These are phyloP conservation scores for Dissophora ornata DNA, from an alignment of 192 early-diverging fungal species.

Conservation along the genomic window DNA sequence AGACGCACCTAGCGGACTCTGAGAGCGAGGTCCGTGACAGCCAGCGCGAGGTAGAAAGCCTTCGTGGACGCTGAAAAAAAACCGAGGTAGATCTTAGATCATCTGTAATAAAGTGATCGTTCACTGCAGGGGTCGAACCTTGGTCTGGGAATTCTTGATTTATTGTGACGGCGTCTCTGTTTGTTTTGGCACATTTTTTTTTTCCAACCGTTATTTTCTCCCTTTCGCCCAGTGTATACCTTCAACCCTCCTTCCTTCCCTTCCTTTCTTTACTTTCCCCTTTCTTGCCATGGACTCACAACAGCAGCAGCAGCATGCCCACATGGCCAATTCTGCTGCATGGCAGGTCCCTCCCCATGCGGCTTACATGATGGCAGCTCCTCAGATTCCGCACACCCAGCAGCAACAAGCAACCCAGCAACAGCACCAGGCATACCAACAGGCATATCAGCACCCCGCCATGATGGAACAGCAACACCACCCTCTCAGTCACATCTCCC, in stretches of 20 bases:
- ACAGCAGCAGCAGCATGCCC: constrained; percentile 45
- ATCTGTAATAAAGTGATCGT: too few relatives aligned
- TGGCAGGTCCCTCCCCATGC: constrained; percentile 31
- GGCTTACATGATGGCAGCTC: constrained; percentile 31
- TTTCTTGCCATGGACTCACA: constrained; percentile 20
- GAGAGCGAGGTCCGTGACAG: constrained; percentile 61
- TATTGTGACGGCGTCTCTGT: too few relatives aligned
- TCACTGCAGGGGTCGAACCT: too few relatives aligned
- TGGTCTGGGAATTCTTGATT: too few relatives aligned
- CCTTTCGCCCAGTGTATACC: too few relatives aligned
- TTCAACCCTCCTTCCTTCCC: too few relatives aligned
- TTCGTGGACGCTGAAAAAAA: constrained; percentile 2
- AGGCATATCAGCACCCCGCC: constrained; percentile 20
- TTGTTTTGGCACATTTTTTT: too few relatives aligned
- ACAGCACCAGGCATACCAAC: constrained; percentile 24
- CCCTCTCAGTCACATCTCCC: constrained; percentile 14
- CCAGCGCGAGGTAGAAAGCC: constrained; percentile 48
- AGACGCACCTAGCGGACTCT: constrained; percentile 59
- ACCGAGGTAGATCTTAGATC: too few relatives aligned
- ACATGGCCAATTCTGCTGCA: constrained; percentile 7
- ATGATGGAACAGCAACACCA: constrained; percentile 38
- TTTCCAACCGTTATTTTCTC: too few relatives aligned
- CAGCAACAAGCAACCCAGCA: constrained; percentile 1
- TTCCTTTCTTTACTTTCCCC: too few relatives aligned
- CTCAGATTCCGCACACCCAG: constrained; percentile 5